Evolutionary conservation across 441 rosid species (phyloP).

Genomic region (Iberis amara): DNA sequence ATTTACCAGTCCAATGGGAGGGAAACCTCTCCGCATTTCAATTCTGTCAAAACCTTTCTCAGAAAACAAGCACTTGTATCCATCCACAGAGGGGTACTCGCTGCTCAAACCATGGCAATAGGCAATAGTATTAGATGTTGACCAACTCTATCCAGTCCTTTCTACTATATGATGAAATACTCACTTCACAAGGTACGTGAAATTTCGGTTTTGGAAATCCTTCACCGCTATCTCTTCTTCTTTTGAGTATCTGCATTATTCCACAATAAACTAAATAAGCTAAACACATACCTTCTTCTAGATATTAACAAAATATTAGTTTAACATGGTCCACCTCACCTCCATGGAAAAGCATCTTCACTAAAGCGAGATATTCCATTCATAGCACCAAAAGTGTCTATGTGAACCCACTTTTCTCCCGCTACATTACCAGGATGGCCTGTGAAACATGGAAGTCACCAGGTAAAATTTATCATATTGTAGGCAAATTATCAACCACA

Average conservation of each 20-base stretch:
- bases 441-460: conserved; percentile 29
- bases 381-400: conserved; percentile 90
- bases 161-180: conserved; percentile 28
- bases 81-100: conserved; percentile 57
- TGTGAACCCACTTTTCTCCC: conserved; percentile 74
- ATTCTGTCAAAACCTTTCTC: conserved; percentile 62
- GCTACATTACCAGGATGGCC: conserved; percentile 41
- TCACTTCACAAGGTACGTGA: conserved; percentile 82
- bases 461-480: not conserved
- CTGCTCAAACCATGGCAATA: conserved; percentile 28
- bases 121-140: conserved; percentile 17
- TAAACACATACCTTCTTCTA: not conserved
- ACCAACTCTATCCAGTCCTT: conserved; percentile 1
- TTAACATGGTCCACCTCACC: conserved; percentile 39
- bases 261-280: conserved; percentile 15
- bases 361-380: conserved; percentile 94
- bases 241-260: conserved; percentile 70
- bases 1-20: conserved; percentile 61
- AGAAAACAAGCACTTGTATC: conserved; percentile 62
- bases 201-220: conserved; percentile 55
- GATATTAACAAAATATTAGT: not conserved
- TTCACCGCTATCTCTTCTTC: conserved; percentile 66
- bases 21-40: conserved; percentile 42
- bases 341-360: conserved; percentile 74
- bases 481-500: conserved; percentile 3